Conservation (phyloP, 768 basidiomycete genomes). For the Agaricus bisporus region DNA sequence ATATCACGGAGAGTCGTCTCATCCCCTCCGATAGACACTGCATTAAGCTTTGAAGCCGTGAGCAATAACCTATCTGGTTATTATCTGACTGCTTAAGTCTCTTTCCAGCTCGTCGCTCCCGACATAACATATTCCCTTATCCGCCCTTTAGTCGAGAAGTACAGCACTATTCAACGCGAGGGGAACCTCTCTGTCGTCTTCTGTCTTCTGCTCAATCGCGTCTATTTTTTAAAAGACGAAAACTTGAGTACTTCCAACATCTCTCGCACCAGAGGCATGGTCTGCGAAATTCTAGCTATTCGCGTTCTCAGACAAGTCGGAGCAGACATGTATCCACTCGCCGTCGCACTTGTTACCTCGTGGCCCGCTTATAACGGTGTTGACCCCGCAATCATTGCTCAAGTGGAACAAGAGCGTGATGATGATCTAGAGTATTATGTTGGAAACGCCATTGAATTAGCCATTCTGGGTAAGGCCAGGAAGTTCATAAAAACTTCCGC, state of each 20-base stretch:
- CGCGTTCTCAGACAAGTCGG: slow-evolving; percentile 70
- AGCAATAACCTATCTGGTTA: slow-evolving; percentile 18
- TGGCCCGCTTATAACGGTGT: slow-evolving; percentile 82
- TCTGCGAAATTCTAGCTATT: slow-evolving; percentile 90
- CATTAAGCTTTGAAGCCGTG: slow-evolving; percentile 76
- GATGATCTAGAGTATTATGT: slow-evolving; percentile 73
- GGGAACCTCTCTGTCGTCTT: slow-evolving; percentile 86
- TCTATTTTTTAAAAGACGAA: slow-evolving; percentile 78
- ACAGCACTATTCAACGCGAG: slow-evolving; percentile 58
- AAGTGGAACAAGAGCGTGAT: slow-evolving; percentile 58
- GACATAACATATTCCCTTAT: slow-evolving; percentile 90
- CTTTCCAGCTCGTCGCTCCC: slow-evolving; percentile 63
- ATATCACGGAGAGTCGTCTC: background rate
- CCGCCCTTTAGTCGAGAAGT: slow-evolving; percentile 84
- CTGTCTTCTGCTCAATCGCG: slow-evolving; percentile 81
- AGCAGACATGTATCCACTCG: slow-evolving; percentile 61
- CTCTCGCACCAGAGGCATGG: slow-evolving; percentile 66
- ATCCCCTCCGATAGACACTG: slow-evolving; percentile 54
- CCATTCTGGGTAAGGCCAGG: slow-evolving; percentile 82
- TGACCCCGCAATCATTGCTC: slow-evolving; percentile 47
- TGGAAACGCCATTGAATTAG: slow-evolving; percentile 91
- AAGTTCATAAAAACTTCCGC: slow-evolving; percentile 85
- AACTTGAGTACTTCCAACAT: slow-evolving; percentile 63
- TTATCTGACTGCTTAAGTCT: background rate
- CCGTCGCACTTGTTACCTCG: slow-evolving; percentile 65